phyloP scores from a whole-genome alignment of 768 basidiomycete genomes.

The Pisolithus albus region DNA sequence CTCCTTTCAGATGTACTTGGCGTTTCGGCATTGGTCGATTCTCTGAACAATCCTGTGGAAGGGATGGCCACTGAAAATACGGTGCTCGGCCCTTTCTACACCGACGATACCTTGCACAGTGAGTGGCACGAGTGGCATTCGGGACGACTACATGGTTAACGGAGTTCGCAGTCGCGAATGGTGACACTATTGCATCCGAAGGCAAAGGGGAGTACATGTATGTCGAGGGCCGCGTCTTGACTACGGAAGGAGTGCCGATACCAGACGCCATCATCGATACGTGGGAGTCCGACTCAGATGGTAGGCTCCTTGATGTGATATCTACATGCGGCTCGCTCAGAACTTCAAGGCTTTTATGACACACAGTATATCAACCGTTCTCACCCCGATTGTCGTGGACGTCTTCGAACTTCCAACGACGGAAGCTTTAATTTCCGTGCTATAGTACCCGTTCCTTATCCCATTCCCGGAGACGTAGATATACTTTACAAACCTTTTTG shows the following conservation, averaged over 20 bases:
- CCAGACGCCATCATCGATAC: conserved; percentile 65
- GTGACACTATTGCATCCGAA: conserved; percentile 78
- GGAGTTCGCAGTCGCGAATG: conserved; percentile 44
- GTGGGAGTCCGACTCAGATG: conserved; percentile 73
- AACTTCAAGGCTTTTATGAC: conserved; percentile 28
- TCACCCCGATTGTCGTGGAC: conserved; percentile 68
- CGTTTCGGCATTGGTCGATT: conserved; percentile 69
- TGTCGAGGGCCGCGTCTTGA: conserved; percentile 62
- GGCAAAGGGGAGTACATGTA: conserved; percentile 83
- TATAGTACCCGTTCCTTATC: conserved; percentile 60
- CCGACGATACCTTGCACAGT: conserved; percentile 71
- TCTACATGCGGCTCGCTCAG: conserved; percentile 23
- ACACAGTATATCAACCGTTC: conserved; percentile 49
- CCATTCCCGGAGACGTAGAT: conserved; percentile 65
- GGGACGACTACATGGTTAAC: neutral
- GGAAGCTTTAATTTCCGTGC: conserved; percentile 68
- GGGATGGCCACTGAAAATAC: conserved; percentile 64
- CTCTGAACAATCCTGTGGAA: conserved; percentile 61
- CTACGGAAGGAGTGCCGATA: conserved; percentile 57
- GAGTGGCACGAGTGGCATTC: conserved; percentile 13
- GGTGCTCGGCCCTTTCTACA: conserved; percentile 79
- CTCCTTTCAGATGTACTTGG: conserved; percentile 80
- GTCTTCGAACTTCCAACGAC: conserved; percentile 49
- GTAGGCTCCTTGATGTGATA: conserved; percentile 31
- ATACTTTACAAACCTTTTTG: neutral